Percentiles rank a stretch among this genome's conserved stretches.
phyloP scores from a whole-genome alignment of 1,284 basidiomycete genomes.

The Cutaneotrichosporon sp. region DNA sequence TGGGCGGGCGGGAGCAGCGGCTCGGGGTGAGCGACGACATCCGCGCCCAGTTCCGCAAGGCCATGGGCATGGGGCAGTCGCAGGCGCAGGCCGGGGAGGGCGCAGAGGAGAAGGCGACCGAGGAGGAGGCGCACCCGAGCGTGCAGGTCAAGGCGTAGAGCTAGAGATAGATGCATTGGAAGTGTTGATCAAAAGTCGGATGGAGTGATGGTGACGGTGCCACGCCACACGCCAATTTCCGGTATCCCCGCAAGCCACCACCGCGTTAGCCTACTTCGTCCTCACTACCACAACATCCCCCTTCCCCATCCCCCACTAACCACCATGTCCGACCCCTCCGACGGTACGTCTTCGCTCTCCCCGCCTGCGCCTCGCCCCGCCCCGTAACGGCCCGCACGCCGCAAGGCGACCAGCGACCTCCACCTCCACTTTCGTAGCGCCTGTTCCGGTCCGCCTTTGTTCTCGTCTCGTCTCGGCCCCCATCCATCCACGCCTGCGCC shows the following conservation, averaged over 20 bases:
- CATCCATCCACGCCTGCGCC: not conserved
- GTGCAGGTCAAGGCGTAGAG: not conserved
- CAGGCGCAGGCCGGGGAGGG: not conserved
- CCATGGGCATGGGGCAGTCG: not conserved
- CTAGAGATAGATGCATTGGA: not conserved
- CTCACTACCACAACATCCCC: not conserved
- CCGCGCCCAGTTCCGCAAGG: constrained; percentile 6
- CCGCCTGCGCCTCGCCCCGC: constrained; percentile 3
- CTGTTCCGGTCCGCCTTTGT: not conserved
- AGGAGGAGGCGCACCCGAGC: not conserved
- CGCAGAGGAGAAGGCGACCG: not conserved
- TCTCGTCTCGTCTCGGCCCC: constrained; percentile 1
- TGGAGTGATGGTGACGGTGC: not conserved
- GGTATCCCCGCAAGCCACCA: not conserved
- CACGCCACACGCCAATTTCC: constrained; percentile 6
- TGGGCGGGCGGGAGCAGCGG: constrained; percentile 12
- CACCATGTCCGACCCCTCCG: constrained; percentile 53
- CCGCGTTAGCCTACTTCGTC: not conserved
- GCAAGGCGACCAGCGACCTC: not conserved
- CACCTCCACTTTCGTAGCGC: constrained; percentile 4
- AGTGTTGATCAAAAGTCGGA: not conserved
- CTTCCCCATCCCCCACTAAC: not conserved
- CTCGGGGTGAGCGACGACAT: constrained; percentile 19
- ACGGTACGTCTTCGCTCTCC: constrained; percentile 46
- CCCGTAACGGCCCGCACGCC: not conserved